Evolutionary conservation across 2,329 filamentous ascomycete genomes (phyloP).

Genomic region (Epichloe hybrida): DNA sequence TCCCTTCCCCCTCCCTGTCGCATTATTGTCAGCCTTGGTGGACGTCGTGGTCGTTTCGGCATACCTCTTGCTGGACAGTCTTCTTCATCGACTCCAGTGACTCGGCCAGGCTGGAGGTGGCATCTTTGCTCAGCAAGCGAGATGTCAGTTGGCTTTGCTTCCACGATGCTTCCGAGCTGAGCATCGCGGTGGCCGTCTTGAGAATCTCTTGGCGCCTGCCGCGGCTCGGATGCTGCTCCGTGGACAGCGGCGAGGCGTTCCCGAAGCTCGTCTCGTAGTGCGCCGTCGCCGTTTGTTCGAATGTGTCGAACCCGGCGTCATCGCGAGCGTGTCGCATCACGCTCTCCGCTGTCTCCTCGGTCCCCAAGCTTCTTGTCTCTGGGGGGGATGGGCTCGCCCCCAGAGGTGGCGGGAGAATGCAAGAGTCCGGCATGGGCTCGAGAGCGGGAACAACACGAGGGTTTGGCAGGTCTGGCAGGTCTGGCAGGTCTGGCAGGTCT

Average conservation of each 20-base stretch:
- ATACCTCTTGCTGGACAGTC: constrained; percentile 13
- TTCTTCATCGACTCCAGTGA: constrained; percentile 10
- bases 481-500: not conserved
- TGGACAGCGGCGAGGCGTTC: constrained; percentile 10
- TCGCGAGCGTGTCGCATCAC: constrained; percentile 12
- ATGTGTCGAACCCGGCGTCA: constrained; percentile 13
- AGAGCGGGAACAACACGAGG: not conserved
- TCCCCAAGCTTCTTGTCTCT: not conserved
- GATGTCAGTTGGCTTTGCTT: constrained; percentile 4
- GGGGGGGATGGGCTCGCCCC: not conserved
- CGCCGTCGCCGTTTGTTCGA: constrained; percentile 14
- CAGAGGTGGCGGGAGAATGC: not conserved
- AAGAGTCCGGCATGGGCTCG: not conserved
- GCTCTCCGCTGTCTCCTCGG: constrained; percentile 11
- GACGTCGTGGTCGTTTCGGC: not conserved
- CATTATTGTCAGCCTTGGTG: not conserved
- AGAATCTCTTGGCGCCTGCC: constrained; percentile 16
- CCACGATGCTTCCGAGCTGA: constrained; percentile 8
- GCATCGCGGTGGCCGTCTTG: constrained; percentile 11
- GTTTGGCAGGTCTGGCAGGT: not conserved
- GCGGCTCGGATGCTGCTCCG: constrained; percentile 15
- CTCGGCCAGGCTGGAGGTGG: constrained; percentile 2
- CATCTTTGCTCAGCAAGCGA: constrained; percentile 8
- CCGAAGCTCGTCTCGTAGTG: constrained; percentile 13
- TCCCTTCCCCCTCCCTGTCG: no score